A percentile compares a stretch with the other conserved stretches of the same genome.
phyloP scores from a whole-genome alignment of 257 asterid species.

The Handroanthus guayacan region DNA sequence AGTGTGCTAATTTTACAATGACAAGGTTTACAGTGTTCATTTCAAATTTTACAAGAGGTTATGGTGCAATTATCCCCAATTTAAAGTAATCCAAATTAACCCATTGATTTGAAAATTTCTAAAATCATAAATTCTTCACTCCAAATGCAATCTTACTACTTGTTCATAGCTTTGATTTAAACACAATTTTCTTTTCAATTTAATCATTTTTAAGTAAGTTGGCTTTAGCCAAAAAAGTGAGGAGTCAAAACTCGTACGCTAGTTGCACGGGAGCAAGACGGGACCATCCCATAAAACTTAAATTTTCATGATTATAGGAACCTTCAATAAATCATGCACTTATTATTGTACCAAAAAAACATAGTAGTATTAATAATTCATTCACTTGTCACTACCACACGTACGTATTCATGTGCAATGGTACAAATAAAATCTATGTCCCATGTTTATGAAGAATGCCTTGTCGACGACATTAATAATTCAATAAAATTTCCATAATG shows the following conservation, averaged over 20 bases:
- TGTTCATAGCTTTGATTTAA: too few species aligned
- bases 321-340: not conserved
- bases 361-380: too few species aligned
- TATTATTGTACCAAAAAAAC: not conserved
- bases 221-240: not conserved
- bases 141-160: too few species aligned
- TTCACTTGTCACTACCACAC: not conserved
- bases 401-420: not conserved
- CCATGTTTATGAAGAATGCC: not conserved
- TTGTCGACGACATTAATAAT: not conserved
- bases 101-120: too few species aligned
- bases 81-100: too few species aligned
- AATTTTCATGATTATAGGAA: not conserved
- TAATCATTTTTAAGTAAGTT: not conserved
- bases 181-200: too few species aligned
- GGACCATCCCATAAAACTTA: not conserved
- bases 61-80: too few species aligned
- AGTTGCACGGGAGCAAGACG: not conserved
- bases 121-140: too few species aligned
- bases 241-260: not conserved
- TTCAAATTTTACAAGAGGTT: too few species aligned
- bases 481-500: too few species aligned
- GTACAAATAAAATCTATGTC: not conserved
- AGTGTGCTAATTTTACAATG: too few species aligned
- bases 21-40: too few species aligned